Base-by-base conservation (phyloP, 306 rosid species). In the Dicorynia guianensis region DNA sequence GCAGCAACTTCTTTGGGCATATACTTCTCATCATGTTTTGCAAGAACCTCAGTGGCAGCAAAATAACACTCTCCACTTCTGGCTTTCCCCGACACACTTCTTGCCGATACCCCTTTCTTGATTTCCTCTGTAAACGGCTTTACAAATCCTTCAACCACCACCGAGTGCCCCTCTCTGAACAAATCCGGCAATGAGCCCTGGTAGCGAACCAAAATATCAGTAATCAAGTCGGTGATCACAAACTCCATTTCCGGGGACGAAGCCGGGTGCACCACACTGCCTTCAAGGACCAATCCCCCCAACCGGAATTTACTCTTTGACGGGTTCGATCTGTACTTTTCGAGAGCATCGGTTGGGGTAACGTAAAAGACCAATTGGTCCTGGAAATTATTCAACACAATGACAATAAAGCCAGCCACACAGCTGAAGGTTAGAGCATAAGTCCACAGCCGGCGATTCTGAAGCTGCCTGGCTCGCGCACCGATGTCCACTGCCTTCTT, bases 11-110 rank as follows among this genome's bases (percentile, higher is more conserved):
- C 97, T 40, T 80, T 65, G 0, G 96, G 98, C 98, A 90, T 92
- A 67, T 94, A 94, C 89, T 94, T 92, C 87, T 94, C 98, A 20
- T 90, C 98, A 10, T 90, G 98, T 93, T 94, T 94, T 0, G 98
- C 98, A 70, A 91, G 82, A 68, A 94, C 98, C 85, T 91, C 98
- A 0, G 84, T 79, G 1, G 99, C 99, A 8, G 86, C 43, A 61
- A 95, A 92, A 43, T 89, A 95, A 64, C 84, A 95, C 3, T 90
- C 92, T 7, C 81, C 86, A 0, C 59, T 78, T 79, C 97, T 83
- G 0, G 99, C 99, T 80, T 92, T 95, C 34, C 69, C 88, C 0
- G 99, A 84, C 2, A 90, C 92, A 48, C 85, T 85, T 71, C 79
- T 87, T 0, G 68, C 8, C 18, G 99, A 89, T 19, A 70, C 67